Conservation (phyloP, 352 stramenopile genomes). For the Pythium monospermum region DNA sequence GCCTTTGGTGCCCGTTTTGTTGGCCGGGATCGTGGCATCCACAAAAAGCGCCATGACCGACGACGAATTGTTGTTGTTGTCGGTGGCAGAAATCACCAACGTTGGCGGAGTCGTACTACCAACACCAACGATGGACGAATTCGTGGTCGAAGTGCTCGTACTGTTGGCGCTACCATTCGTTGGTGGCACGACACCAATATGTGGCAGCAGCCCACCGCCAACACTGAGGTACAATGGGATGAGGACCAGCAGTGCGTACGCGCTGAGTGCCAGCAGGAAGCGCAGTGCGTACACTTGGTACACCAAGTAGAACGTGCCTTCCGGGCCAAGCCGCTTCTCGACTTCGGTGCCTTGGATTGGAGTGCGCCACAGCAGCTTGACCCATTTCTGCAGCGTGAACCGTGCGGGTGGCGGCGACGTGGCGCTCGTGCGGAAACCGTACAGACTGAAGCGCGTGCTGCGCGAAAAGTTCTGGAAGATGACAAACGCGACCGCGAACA, state of each 20-base stretch:
- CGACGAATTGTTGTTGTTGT: not conserved
- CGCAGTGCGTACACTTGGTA: slow-evolving; percentile 76
- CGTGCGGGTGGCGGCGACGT: slow-evolving; percentile 36
- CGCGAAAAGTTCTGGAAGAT: slow-evolving; percentile 64
- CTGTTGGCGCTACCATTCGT: not conserved
- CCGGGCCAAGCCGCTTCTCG: slow-evolving; percentile 56
- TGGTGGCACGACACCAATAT: too few species aligned
- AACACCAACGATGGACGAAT: not conserved
- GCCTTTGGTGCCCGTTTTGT: not conserved
- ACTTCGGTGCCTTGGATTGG: slow-evolving; percentile 64
- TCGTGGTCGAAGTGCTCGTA: not conserved
- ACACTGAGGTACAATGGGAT: slow-evolving; percentile 71
- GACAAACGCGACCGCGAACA: slow-evolving; percentile 57
- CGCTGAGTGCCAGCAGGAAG: slow-evolving; percentile 53
- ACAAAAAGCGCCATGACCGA: not conserved
- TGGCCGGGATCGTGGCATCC: not conserved
- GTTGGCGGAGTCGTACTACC: not conserved
- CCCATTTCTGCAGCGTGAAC: slow-evolving; percentile 62
- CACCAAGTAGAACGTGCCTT: slow-evolving; percentile 81
- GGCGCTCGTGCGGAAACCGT: slow-evolving; percentile 40
- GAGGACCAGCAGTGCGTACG: slow-evolving; percentile 60
- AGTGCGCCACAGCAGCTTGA: slow-evolving; percentile 62
- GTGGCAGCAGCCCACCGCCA: slow-evolving; percentile 26
- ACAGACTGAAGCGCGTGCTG: slow-evolving; percentile 71
- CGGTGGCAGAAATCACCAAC: not conserved